Base-by-base conservation (phyloP, 2,329 filamentous ascomycete genomes). In the Calonectria naviculata region DNA sequence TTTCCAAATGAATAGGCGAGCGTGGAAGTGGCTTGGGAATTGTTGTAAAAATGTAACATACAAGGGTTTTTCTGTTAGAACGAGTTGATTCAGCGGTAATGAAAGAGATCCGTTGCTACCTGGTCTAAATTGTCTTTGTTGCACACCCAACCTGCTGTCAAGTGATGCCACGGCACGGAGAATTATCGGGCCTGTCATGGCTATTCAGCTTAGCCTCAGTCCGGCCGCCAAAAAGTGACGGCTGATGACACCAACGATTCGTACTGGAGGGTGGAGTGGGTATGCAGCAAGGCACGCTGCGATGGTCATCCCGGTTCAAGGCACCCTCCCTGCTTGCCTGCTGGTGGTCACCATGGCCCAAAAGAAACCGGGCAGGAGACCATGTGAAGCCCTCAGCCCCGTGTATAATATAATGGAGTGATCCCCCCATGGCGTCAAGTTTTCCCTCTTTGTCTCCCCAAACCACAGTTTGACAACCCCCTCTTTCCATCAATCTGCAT, bases 291-390 rank as follows among this genome's bases (percentile, higher is more conserved):
- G 71, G 68, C 58, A 70, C 65, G 63, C 58, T 70, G 65, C 69
- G 42, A 68, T 68, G 75, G 74, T 68, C 73, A 75, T 75, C 67
- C 75, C 64, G 68, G 73, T 58, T 41, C 49, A 65, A 63, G 68
- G 71, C 63, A 65, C 73, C 75, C 76, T 74, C 76, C 71, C 65
- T 77, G 71, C 52, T 71, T 76, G 64, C 69, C 54, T 75, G 68
- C 60, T 75, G 60, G 71, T 69, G 61, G 68, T 72, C 75, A 77
- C 72, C 74, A 75, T 68, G 74, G 71, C 74, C 42, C 42, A 75
- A 65, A 72, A 78, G 76, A 78, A 78, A 78, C 76, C 69, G 75
- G 76, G 76, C 76, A 78, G 74, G 70, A 61, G 69, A 75, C 73
- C 75, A 73, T 68, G 68, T 68, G 65, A 72, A 73, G 67, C 29